Evolutionary conservation across 345 rosid genomes (phyloP), one percentile per base, ranked within the genome.

Genomic region (Boechera retrofracta): DNA sequence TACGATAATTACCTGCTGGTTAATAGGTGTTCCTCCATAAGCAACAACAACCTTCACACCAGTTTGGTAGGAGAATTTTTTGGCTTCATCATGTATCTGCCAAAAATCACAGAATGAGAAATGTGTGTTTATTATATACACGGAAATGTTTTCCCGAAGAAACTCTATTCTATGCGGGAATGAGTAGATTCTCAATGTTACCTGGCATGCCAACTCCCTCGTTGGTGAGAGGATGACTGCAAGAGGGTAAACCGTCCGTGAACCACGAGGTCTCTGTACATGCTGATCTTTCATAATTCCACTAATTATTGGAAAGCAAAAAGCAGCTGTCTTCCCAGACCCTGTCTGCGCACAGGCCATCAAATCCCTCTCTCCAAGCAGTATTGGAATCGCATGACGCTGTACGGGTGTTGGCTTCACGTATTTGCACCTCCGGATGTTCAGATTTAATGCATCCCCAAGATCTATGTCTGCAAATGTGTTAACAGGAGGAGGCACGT

Each of bases 291-390:
- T 86, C 95, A 92, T 91, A 57, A 96, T 96, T 73, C 98, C 98
- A 67, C 93, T 91, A 60, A 96, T 96, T 47, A 96, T 88, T 7
- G 99, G 99, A 70, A 96, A 96, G 77, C 99, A 96, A 72, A 96
- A 96, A 5, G 99, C 99, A 70, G 99, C 99, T 1, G 99, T 96
- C 90, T 96, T 96, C 29, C 99, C 99, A 51, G 99, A 96, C 45
- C 99, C 99, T 52, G 99, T 96, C 83, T 96, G 99, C 6, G 99
- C 99, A 85, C 99, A 95, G 16, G 99, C 99, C 99, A 96, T 96
- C 89, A 96, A 83, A 73, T 96, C 99, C 70, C 99, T 80, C 58
- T 93, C 89, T 1, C 58, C 87, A 64, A 96, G 81, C 32, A 91
- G 84, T 53, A 96, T 96, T 5, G 99, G 99, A 59, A 96, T 96